Base-by-base conservation (phyloP, 805 yeast species). In the Schizosaccharomyces osmophilus region DNA sequence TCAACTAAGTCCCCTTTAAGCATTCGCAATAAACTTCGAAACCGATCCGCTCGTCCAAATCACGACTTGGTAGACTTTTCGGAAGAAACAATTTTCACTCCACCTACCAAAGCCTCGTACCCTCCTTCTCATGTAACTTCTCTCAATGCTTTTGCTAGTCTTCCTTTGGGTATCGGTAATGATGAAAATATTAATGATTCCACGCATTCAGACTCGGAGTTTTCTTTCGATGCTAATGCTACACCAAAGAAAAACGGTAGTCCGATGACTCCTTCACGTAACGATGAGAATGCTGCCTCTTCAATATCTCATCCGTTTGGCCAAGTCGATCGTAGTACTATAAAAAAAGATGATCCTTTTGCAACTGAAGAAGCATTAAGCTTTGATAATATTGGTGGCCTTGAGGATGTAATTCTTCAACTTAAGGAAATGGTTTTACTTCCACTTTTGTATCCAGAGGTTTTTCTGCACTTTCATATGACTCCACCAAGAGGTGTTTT, bases 401-500 rank as follows among this genome's bases (percentile, higher is more conserved):
- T 93, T 62, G 94, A 86, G 67, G 83, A 82, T 67, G 90, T 90
- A 70, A 87, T 93, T 64, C 82, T 85, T 67, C 96, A 90, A 70
- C 77, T 93, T 64, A 93, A 93, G 68, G 98, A 93, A 72, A 93
- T 93, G 98, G 94, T 93, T 4, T 87, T 95, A 1, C 73, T 93
- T 62, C 98, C 98, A 0, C 74, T 93, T 65, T 73, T 89, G 62
- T 93, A 93, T 67, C 98, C 98, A 1, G 98, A 93, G 69, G 78
- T 93, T 9, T 93, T 90, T 69, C 85, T 87, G 65, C 82, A 82
- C 69, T 93, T 93, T 68, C 83, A 82, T 62, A 87, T 90, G 43
- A 87, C 96, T 0, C 97, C 98, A 1, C 98, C 98, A 22, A 76
- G 98, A 65, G 98, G 98, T 64, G 98, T 93, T 0, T 72, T 93